phyloP scores from a whole-genome alignment of 495 filamentous ascomycete genomes.

The Penicillium angulare region DNA sequence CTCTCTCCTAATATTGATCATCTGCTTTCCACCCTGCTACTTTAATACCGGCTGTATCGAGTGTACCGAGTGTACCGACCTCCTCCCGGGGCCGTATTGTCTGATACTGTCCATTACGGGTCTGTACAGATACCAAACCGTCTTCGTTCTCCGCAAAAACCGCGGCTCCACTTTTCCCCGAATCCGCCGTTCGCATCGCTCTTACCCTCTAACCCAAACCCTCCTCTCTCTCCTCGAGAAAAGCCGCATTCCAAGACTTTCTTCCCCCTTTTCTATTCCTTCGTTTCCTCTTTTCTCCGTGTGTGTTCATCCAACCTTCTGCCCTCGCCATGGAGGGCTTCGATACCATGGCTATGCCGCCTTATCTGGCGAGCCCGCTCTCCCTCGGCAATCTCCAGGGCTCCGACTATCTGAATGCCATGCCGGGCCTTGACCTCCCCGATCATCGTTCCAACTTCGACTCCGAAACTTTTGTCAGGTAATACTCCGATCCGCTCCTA shows the following conservation, averaged over 20 bases:
- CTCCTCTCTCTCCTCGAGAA: conserved; percentile 9
- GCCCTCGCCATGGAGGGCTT: conserved; percentile 60
- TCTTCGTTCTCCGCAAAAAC: conserved; percentile 31
- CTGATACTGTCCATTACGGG: too few species aligned
- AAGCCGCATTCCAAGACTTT: conserved; percentile 16
- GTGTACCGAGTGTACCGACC: too few species aligned
- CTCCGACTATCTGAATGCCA: conserved; percentile 51
- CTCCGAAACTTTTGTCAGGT: conserved; percentile 59
- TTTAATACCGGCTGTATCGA: too few species aligned
- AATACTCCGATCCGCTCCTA: conserved; percentile 17
- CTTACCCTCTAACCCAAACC: neutral
- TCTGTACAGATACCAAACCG: neutral
- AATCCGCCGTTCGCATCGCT: conserved; percentile 26
- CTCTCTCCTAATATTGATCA: too few species aligned
- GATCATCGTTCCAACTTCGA: conserved; percentile 60
- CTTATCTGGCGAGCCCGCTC: conserved; percentile 57
- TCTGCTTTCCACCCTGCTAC: too few species aligned
- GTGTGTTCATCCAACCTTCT: conserved; percentile 15
- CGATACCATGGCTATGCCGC: conserved; percentile 60
- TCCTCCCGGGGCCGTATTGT: too few species aligned
- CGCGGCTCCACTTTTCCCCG: conserved; percentile 36
- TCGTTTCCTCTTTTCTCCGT: conserved; percentile 17
- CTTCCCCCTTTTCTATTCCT: conserved; percentile 15
- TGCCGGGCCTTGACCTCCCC: conserved; percentile 54
- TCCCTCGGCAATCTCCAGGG: conserved; percentile 51